Conservation (phyloP, 441 rosid species). For the Geranium incanum region DNA sequence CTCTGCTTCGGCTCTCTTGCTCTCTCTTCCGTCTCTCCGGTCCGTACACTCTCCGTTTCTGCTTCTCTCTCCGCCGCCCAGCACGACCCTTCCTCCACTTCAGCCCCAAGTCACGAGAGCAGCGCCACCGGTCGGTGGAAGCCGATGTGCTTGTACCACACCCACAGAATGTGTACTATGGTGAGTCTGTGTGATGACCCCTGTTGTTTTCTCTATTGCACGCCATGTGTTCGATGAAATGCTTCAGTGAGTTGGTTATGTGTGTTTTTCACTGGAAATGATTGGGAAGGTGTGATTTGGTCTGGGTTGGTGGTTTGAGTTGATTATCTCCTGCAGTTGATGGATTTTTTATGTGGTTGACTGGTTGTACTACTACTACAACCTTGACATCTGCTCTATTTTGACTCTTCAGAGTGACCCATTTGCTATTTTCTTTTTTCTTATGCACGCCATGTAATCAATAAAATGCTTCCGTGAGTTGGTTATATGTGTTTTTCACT, state of each 20-base stretch:
- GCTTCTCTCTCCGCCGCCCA: slow-evolving; percentile 16
- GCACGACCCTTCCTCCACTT: slow-evolving; percentile 15
- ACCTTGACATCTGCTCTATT: too few species aligned
- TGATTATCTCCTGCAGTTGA: not conserved
- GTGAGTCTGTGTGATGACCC: slow-evolving; percentile 24
- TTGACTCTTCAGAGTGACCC: not conserved
- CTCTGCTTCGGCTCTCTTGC: slow-evolving; percentile 21
- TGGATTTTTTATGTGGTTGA: not conserved
- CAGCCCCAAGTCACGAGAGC: slow-evolving; percentile 15
- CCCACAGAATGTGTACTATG: slow-evolving; percentile 77
- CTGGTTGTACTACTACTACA: too few species aligned
- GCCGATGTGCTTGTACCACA: slow-evolving; percentile 77
- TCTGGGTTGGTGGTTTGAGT: not conserved
- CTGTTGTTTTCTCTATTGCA: slow-evolving; percentile 1
- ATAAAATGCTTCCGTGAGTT: slow-evolving; percentile 5
- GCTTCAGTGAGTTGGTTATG: not conserved
- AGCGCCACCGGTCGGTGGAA: slow-evolving; percentile 36
- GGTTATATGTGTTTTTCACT: not conserved
- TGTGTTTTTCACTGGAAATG: not conserved
- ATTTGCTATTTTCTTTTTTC: not conserved
- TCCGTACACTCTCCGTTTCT: slow-evolving; percentile 22
- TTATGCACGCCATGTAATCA: slow-evolving; percentile 15
- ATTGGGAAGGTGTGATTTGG: not conserved
- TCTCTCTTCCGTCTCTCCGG: slow-evolving; percentile 14
- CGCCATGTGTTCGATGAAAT: slow-evolving; percentile 18